Percentiles rank a stretch among this genome's conserved stretches.
phyloP scores from a whole-genome alignment of 208 protist species.

The Trypanosoma cruzi region DNA sequence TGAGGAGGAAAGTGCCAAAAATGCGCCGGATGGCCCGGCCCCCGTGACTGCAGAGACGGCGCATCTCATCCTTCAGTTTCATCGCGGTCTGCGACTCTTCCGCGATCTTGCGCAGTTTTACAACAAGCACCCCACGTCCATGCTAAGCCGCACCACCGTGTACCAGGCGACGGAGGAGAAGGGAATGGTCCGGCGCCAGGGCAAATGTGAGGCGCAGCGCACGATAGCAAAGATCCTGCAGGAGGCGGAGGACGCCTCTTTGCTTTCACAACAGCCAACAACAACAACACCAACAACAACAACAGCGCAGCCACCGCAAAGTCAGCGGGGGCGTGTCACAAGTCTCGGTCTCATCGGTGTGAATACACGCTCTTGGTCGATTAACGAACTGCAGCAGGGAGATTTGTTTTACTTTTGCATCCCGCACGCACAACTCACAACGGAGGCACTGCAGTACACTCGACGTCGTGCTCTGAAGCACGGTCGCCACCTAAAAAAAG shows the following conservation, averaged over 20 bases:
- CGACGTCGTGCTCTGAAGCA: slow-evolving; percentile 14
- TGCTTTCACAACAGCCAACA: neutral
- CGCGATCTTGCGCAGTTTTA: slow-evolving; percentile 11
- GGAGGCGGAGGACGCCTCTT: neutral
- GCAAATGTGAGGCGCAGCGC: neutral
- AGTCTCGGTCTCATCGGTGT: too few species aligned
- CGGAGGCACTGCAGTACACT: slow-evolving; percentile 17
- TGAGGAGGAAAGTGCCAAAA: neutral
- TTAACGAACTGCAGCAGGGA: slow-evolving; percentile 27
- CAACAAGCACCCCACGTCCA: neutral
- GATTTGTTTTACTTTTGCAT: slow-evolving; percentile 45
- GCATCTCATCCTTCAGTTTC: slow-evolving; percentile 6
- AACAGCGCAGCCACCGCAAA: neutral
- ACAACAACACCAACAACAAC: neutral
- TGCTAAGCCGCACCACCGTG: neutral
- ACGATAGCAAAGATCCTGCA: slow-evolving; percentile 9
- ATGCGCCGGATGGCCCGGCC: neutral
- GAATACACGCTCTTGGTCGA: slow-evolving; percentile 22
- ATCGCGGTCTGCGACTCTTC: slow-evolving; percentile 10
- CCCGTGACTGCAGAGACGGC: neutral
- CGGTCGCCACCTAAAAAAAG: slow-evolving; percentile 20
- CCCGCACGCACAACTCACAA: slow-evolving; percentile 20
- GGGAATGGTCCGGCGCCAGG: slow-evolving; percentile 19
- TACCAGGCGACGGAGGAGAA: slow-evolving; percentile 16
- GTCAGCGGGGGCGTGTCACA: neutral